Evolutionary conservation across 352 stramenopile genomes (phyloP).

Genomic region (Phytophthora fragariae): DNA sequence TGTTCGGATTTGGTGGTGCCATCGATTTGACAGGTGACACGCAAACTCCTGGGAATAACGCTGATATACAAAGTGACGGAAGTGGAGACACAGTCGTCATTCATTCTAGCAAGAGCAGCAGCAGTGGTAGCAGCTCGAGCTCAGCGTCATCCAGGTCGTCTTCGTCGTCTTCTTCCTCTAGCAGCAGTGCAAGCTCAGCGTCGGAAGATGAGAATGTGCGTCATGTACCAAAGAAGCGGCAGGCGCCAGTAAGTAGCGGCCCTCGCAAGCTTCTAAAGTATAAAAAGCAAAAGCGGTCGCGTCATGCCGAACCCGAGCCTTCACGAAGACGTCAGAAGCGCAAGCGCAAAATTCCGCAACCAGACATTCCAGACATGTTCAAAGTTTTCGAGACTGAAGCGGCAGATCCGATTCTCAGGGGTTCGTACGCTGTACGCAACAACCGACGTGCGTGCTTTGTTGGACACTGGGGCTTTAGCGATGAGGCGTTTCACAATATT

Average conservation of each 20-base stretch:
- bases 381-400: conserved; percentile 52
- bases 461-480: conserved; percentile 72
- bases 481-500: conserved; percentile 54
- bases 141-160: conserved; percentile 33
- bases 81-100: conserved; percentile 40
- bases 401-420: conserved; percentile 64
- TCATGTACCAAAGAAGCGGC: conserved; percentile 21
- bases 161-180: conserved; percentile 30
- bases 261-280: conserved; percentile 36
- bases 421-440: conserved; percentile 52
- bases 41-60: conserved; percentile 4
- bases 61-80: conserved; percentile 35
- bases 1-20: conserved; percentile 32
- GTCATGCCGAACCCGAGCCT: conserved; percentile 7
- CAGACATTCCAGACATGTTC: conserved; percentile 52
- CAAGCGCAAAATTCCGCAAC: conserved; percentile 34
- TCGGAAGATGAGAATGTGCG: conserved; percentile 25
- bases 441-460: conserved; percentile 59
- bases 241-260: conserved; percentile 10
- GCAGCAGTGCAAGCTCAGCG: conserved; percentile 39
- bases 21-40: conserved; percentile 18
- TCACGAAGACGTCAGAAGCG: conserved; percentile 15
- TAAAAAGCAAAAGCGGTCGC: conserved; percentile 32
- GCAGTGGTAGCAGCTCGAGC: conserved; percentile 23
- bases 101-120: conserved; percentile 35